Conservation (phyloP, 129 eudicot species). For the Pittosporum tobira region DNA sequence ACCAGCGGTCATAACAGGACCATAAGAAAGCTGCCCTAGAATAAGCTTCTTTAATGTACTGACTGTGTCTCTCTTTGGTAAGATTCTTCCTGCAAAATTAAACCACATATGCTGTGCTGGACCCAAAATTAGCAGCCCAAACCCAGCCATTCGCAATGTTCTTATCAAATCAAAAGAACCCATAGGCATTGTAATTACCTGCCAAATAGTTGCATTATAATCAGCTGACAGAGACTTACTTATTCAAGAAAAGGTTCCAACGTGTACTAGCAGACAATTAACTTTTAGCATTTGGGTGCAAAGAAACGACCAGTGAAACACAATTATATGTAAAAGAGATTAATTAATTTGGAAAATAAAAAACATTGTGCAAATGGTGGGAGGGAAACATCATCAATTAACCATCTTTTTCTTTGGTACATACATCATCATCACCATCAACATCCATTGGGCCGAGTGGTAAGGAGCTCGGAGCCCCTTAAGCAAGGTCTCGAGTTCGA, state of each 20-base stretch:
- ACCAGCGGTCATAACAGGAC: slow-evolving; percentile 46
- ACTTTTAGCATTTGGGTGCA: no score
- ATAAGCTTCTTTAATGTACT: slow-evolving; percentile 64
- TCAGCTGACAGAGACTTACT: neutral
- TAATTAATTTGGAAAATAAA: neutral
- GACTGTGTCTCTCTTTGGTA: slow-evolving; percentile 57
- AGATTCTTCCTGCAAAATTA: slow-evolving; percentile 41
- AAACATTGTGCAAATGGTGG: neutral
- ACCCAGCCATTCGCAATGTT: slow-evolving; percentile 50
- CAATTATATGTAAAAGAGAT: no score
- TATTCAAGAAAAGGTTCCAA: neutral
- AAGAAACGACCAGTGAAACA: no score
- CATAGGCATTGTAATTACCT: slow-evolving; percentile 43
- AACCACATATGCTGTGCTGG: slow-evolving; percentile 69
- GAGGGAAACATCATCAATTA: neutral
- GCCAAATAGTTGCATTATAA: slow-evolving; percentile 9
- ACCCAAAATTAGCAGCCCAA: slow-evolving; percentile 54
- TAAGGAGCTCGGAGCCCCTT: no score
- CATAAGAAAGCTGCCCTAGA: slow-evolving; percentile 56
- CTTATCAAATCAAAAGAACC: slow-evolving; percentile 35
- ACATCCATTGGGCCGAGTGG: no score
- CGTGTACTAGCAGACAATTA: neutral
- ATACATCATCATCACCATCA: no score
- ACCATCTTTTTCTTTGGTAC: neutral
- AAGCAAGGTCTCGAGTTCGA: no score